Percentiles rank a stretch among this genome's conserved stretches.
These are phyloP conservation scores for Saururus chinensis DNA, from an alignment of 164 flowering plant species.

Conservation along the genomic window DNA sequence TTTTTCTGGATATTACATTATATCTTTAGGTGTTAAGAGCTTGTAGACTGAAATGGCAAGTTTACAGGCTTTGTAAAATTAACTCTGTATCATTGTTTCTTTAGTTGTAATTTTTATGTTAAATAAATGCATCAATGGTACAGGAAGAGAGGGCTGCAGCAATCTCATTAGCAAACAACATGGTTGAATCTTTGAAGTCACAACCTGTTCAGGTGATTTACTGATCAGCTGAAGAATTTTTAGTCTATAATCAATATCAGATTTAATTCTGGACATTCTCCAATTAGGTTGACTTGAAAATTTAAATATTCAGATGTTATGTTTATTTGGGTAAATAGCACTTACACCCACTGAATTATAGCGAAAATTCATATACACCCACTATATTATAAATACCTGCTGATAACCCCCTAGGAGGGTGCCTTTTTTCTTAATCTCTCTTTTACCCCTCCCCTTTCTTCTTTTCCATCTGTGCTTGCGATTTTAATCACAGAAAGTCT, in stretches of 20 bases:
- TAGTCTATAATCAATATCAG: not conserved
- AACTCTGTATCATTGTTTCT: not conserved
- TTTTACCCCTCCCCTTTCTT: too few species aligned
- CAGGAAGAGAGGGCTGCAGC: slow-evolving; percentile 85
- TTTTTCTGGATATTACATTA: not conserved
- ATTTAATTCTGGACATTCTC: not conserved
- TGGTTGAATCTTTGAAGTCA: slow-evolving; percentile 80
- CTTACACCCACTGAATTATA: too few species aligned
- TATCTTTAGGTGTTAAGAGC: not conserved
- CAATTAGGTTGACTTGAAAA: not conserved
- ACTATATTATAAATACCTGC: too few species aligned
- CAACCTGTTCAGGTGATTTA: slow-evolving; percentile 61
- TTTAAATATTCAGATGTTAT: too few species aligned
- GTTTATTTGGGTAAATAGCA: too few species aligned
- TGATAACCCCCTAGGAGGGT: too few species aligned
- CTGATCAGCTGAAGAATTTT: not conserved
- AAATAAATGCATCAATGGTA: slow-evolving; percentile 2
- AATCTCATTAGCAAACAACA: slow-evolving; percentile 61
- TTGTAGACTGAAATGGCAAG: not conserved
- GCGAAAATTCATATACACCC: too few species aligned
- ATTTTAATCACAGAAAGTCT: too few species aligned
- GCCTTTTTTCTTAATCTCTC: too few species aligned
- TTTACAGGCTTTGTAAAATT: not conserved
- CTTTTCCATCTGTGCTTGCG: too few species aligned
- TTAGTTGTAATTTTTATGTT: not conserved